These are phyloP conservation scores for Cairneyella variabilis DNA, from an alignment of 495 filamentous ascomycete species.

Conservation along the genomic window DNA sequence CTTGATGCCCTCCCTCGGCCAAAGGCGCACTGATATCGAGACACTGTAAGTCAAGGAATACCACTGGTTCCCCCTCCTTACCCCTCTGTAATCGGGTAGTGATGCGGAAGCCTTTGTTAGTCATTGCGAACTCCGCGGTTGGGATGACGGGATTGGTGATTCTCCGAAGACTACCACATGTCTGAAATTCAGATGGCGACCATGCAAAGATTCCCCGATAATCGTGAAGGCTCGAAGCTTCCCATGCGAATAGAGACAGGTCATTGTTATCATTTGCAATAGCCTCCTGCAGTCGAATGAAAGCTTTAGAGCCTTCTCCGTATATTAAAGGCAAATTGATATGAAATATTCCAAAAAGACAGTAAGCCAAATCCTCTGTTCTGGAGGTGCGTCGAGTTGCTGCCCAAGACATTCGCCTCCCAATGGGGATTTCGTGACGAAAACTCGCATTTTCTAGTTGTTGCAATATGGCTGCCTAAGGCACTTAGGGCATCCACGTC, in stretches of 20 bases:
- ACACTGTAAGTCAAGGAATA: too few relatives aligned
- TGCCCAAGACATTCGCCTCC: conserved; percentile 30
- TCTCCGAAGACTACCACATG: not conserved
- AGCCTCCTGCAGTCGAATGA: conserved; percentile 30
- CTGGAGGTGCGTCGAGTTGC: conserved; percentile 22
- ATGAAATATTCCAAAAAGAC: conserved; percentile 30
- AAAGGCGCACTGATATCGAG: too few relatives aligned
- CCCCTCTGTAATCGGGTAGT: too few relatives aligned
- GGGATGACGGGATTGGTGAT: not conserved
- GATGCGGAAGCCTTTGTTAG: too few relatives aligned
- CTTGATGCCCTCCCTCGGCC: too few relatives aligned
- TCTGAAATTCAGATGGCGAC: not conserved
- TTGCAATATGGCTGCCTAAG: too few relatives aligned
- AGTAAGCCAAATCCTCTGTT: conserved; percentile 31
- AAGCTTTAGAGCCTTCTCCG: conserved; percentile 30
- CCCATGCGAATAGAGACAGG: conserved; percentile 30
- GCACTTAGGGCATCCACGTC: too few relatives aligned
- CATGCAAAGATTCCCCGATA: not conserved
- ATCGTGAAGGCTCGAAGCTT: not conserved
- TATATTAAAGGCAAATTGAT: conserved; percentile 33
- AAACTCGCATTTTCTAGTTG: too few relatives aligned
- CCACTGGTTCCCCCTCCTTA: too few relatives aligned
- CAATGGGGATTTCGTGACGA: too few relatives aligned
- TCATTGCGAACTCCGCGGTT: too few relatives aligned
- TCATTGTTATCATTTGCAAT: conserved; percentile 28